Evolutionary conservation across 2,329 filamentous ascomycete genomes (phyloP).

Genomic region (Cladosporium sp.): DNA sequence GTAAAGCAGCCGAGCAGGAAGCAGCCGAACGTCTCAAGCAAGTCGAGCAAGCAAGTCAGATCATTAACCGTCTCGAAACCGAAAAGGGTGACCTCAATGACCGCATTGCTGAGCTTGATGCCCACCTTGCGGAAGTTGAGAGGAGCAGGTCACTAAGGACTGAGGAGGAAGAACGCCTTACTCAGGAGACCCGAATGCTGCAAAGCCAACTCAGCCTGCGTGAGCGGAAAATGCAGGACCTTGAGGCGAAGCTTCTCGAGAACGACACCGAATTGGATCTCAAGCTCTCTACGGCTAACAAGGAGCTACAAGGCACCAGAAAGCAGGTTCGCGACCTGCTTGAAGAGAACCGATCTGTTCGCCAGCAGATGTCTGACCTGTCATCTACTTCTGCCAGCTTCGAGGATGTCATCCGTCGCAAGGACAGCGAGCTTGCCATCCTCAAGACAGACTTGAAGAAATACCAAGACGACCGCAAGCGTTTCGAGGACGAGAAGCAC

Average conservation of each 20-base stretch:
- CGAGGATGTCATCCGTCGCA: constrained; percentile 87
- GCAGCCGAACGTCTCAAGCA: constrained; percentile 77
- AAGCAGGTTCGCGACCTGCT: constrained; percentile 74
- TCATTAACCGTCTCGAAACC: constrained; percentile 81
- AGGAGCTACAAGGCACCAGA: constrained; percentile 75
- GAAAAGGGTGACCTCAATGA: constrained; percentile 77
- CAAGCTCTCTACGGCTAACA: constrained; percentile 75
- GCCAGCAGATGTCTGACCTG: constrained; percentile 81
- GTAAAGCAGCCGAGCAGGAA: constrained; percentile 84
- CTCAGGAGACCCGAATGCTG: constrained; percentile 85
- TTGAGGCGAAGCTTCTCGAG: constrained; percentile 81
- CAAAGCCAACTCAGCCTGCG: constrained; percentile 87
- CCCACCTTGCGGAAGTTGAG: constrained; percentile 69
- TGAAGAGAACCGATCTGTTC: constrained; percentile 78
- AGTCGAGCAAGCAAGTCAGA: constrained; percentile 84
- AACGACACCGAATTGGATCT: constrained; percentile 86
- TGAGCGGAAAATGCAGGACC: constrained; percentile 83
- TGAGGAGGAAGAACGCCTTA: constrained; percentile 73
- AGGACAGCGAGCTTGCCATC: constrained; percentile 88
- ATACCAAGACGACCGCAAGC: constrained; percentile 76
- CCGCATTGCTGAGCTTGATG: constrained; percentile 69
- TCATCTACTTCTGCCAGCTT: constrained; percentile 92
- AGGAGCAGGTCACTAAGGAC: constrained; percentile 71
- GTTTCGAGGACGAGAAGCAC: constrained; percentile 77
- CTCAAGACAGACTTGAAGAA: constrained; percentile 83